Evolutionary conservation across 2,329 filamentous ascomycete species (phyloP), one percentile per base, ranked within the genome.

Genomic region (Diaporthe eres): DNA sequence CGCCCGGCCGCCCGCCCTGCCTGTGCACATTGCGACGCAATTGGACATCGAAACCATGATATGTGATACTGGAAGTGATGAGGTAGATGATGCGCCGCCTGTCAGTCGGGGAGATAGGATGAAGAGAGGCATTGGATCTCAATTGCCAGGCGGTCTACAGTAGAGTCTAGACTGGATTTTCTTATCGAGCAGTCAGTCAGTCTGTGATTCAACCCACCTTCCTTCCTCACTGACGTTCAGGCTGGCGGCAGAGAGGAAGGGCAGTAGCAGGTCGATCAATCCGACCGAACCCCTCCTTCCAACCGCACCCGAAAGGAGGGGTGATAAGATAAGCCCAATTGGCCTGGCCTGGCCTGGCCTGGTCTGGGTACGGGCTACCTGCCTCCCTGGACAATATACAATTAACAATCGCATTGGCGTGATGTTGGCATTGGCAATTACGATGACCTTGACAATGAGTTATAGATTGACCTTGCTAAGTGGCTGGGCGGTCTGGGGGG

Each of bases 311-410:
- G 9, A 65, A 75, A 73, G 55, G 75, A 77, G 75, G 75, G 75
- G 75, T 77, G 75, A 77, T 77, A 77, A 77, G 75, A 77, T 75
- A 77, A 77, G 75, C 37, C 31, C 25, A 58, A 42, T 25, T 53
- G 47, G 53, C 68, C n/a, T 39, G 47, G 58, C 31, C 47, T 31
- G 44, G 58, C 42, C 57, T 28, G 47, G 70, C 5, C 47, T 42
- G 15, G 28, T 25, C 34, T 72, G 44, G 28, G 22, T 44, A 39
- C 44, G 47, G 63, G 63, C 65, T 22, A 49, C 2, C 34, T 68
- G 65, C 15, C 47, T 55, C 31, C 47, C 63, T 39, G 22, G 6
- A 68, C 22, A 53, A 7, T 39, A 17, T 10, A 22, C 65, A 68
- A 68, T 55, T 8, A 19, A 70, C 49, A 70, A 70, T 55, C 34